These are phyloP conservation scores for Bombardia bombarda DNA, from an alignment of 495 filamentous ascomycete genomes.

Conservation along the genomic window DNA sequence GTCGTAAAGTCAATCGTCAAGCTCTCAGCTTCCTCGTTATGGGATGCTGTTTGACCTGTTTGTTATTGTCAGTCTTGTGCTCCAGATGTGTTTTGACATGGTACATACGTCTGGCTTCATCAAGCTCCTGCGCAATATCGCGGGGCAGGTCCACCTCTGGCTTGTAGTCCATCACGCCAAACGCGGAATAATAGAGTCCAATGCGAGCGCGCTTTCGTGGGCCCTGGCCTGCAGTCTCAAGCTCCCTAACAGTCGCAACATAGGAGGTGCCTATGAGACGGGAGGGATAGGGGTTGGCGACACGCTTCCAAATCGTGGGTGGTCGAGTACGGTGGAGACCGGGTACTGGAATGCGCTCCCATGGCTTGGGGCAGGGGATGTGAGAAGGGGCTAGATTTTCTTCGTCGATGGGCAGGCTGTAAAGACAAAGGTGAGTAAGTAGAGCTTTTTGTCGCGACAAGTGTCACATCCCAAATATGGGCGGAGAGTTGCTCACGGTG, in stretches of 20 bases:
- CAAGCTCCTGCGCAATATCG: conserved; percentile 17
- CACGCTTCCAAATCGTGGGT: conserved; percentile 26
- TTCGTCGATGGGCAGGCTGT: conserved; percentile 10
- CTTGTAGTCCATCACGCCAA: conserved; percentile 16
- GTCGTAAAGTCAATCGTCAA: too few species aligned
- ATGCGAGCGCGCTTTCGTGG: conserved; percentile 18
- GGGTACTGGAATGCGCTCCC: conserved; percentile 23
- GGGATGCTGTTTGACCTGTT: too few species aligned
- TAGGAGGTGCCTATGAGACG: too few species aligned
- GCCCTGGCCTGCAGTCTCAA: conserved; percentile 12
- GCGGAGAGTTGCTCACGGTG: too few species aligned
- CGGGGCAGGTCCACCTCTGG: conserved; percentile 1
- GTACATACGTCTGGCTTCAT: conserved; percentile 18
- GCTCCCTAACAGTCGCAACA: conserved; percentile 13
- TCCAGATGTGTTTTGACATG: too few species aligned
- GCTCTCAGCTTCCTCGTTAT: too few species aligned
- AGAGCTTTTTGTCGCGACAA: too few species aligned
- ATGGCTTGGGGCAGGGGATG: conserved; percentile 14
- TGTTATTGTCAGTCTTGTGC: too few species aligned
- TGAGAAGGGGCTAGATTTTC: conserved; percentile 14
- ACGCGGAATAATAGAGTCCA: conserved; percentile 12
- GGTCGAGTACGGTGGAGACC: conserved; percentile 8
- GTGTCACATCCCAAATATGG: too few species aligned
- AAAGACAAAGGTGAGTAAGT: conserved; percentile 2
- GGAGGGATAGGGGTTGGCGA: conserved; percentile 2